phyloP scores from a whole-genome alignment of 2,329 filamentous ascomycete genomes.

The Talaromyces sp. region DNA sequence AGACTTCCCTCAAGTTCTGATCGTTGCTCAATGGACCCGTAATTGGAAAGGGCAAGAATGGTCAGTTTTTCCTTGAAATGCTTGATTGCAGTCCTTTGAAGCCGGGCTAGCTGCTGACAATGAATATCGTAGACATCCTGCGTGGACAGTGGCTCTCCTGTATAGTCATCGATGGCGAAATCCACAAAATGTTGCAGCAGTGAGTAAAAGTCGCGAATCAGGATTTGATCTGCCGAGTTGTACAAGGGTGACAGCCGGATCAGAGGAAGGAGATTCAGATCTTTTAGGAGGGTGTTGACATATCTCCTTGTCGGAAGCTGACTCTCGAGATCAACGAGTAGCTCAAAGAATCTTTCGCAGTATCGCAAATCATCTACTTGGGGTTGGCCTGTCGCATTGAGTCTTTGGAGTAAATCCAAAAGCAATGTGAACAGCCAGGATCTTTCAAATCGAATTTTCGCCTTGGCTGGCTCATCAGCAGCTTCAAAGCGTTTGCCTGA shows the following conservation, averaged over 20 bases:
- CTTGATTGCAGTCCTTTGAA: conserved; percentile 74
- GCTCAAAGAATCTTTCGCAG: conserved; percentile 88
- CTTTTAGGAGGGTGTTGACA: conserved; percentile 79
- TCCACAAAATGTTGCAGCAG: conserved; percentile 82
- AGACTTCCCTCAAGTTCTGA: conserved; percentile 73
- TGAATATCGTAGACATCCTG: conserved; percentile 74
- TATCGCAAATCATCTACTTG: conserved; percentile 64
- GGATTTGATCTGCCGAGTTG: conserved; percentile 64
- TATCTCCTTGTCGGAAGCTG: conserved; percentile 92
- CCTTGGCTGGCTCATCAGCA: conserved; percentile 72
- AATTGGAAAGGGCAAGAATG: conserved; percentile 89
- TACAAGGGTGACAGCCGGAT: conserved; percentile 75
- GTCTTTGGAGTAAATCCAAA: conserved; percentile 70
- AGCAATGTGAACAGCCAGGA: conserved; percentile 87
- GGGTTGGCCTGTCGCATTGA: conserved; percentile 52
- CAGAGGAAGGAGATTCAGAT: conserved; percentile 75
- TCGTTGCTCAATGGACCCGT: conserved; percentile 76
- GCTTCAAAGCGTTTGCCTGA: conserved; percentile 80
- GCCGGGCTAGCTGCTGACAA: conserved; percentile 66
- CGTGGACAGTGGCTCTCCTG: conserved; percentile 66
- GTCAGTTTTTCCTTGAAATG: conserved; percentile 85
- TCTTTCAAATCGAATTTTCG: conserved; percentile 80
- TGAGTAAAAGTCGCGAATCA: conserved; percentile 73
- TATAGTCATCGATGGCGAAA: conserved; percentile 89
- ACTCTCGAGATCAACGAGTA: conserved; percentile 84